Evolutionary conservation across 495 filamentous ascomycete genomes (phyloP).

Genomic region (Hypoxylon trugodes): DNA sequence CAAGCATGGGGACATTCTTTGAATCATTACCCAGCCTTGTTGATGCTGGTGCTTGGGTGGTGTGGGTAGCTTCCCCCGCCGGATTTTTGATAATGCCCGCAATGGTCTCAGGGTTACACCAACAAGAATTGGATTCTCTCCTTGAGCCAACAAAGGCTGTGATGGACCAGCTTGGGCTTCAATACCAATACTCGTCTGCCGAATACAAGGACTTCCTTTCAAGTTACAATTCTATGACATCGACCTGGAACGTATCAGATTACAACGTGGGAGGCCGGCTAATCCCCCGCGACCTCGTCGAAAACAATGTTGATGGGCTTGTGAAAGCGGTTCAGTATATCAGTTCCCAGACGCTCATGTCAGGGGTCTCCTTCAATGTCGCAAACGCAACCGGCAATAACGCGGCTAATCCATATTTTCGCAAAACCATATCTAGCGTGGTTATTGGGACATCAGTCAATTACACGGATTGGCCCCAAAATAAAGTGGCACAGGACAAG

Average conservation of each 20-base stretch:
- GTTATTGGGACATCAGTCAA: slow-evolving; percentile 13
- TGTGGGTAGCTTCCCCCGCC: slow-evolving; percentile 16
- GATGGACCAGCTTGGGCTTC: slow-evolving; percentile 19
- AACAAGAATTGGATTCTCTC: slow-evolving; percentile 1
- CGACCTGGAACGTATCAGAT: slow-evolving; percentile 29
- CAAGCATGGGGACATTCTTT: slow-evolving; percentile 12
- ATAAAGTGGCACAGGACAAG: slow-evolving; percentile 6
- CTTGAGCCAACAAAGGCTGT: slow-evolving; percentile 1
- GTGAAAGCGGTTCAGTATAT: slow-evolving; percentile 16
- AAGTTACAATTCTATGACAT: neutral
- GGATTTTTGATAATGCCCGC: slow-evolving; percentile 21
- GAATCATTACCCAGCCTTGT: slow-evolving; percentile 9
- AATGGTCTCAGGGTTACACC: slow-evolving; percentile 7
- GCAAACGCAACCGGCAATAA: slow-evolving; percentile 1
- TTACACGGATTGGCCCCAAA: slow-evolving; percentile 17
- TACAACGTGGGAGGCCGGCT: slow-evolving; percentile 21
- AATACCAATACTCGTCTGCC: slow-evolving; percentile 14
- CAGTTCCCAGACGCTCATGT: slow-evolving; percentile 10
- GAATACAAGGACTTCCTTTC: slow-evolving; percentile 16
- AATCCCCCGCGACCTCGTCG: slow-evolving; percentile 22
- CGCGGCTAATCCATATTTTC: slow-evolving; percentile 25
- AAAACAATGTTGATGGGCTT: slow-evolving; percentile 10
- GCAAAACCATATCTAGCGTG: slow-evolving; percentile 12
- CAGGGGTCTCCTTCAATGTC: slow-evolving; percentile 19
- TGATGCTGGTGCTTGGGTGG: slow-evolving; percentile 13